phyloP scores from a whole-genome alignment of 306 rosid species.

The Casuarina cunninghamiana region DNA sequence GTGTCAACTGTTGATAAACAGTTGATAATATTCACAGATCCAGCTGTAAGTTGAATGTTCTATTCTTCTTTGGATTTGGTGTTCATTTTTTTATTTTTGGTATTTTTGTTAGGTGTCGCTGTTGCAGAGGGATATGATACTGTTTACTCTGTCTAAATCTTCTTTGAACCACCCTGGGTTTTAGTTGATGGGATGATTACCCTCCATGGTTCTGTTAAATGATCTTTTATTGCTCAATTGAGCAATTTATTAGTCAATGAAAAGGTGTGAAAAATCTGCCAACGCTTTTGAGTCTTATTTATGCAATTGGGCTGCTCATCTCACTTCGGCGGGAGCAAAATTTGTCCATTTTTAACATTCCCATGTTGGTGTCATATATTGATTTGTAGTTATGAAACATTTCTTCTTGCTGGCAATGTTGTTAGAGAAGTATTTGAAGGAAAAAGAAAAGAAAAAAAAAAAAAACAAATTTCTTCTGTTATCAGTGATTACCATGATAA shows the following conservation, averaged over 20 bases:
- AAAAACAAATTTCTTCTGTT: not conserved
- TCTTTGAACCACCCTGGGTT: not conserved
- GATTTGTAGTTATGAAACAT: no score
- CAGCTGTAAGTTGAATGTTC: conserved; percentile 66
- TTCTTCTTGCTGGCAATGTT: no score
- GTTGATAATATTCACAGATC: conserved; percentile 86
- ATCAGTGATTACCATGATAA: not conserved
- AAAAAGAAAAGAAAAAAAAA: not conserved
- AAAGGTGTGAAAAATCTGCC: not conserved
- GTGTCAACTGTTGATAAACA: conserved; percentile 85
- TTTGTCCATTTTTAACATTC: not conserved
- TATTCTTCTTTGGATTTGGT: not conserved
- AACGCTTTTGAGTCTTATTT: not conserved
- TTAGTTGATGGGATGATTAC: not conserved
- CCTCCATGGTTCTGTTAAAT: not conserved
- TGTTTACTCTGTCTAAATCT: not conserved
- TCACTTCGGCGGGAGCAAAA: not conserved
- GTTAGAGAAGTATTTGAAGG: no score
- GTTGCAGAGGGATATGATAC: no score
- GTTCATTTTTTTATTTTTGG: not conserved
- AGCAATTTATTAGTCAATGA: not conserved
- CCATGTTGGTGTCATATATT: no score
- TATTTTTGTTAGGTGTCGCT: not conserved
- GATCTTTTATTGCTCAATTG: not conserved
- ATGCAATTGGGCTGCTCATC: not conserved